Percentiles rank a stretch among this genome's conserved stretches.
These are phyloP conservation scores for Globisporangium carolinianum DNA, from an alignment of 352 stramenopile genomes.

Conservation along the genomic window DNA sequence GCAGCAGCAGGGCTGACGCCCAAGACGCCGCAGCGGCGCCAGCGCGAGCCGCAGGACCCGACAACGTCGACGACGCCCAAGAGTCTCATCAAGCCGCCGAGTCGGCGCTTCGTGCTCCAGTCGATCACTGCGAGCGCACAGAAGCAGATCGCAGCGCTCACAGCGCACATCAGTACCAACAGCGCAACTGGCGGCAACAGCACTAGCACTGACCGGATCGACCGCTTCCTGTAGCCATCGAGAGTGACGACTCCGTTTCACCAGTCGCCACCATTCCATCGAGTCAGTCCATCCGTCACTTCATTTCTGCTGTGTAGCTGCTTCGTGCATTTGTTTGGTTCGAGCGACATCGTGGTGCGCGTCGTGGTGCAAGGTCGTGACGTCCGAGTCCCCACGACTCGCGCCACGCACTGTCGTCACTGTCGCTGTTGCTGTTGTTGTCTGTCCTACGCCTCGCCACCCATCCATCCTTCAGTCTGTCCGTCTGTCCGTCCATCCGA, in stretches of 20 bases:
- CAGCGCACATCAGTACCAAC: neutral
- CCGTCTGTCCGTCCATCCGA: neutral
- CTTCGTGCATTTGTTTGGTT: no score
- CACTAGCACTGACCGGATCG: neutral
- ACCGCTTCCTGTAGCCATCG: neutral
- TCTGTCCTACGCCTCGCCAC: neutral
- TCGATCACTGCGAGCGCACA: neutral
- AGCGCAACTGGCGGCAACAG: neutral
- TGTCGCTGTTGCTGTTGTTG: neutral
- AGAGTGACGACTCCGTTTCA: neutral
- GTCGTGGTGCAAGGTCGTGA: no score
- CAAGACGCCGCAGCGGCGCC: neutral
- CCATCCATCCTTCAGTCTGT: neutral
- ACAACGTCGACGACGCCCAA: neutral
- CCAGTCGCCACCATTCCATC: neutral
- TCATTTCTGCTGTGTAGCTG: no score
- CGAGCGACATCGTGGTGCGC: no score
- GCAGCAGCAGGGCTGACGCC: neutral
- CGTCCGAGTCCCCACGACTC: no score
- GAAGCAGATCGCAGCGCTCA: neutral
- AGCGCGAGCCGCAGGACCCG: neutral
- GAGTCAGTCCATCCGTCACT: neutral
- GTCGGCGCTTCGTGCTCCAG: conserved; percentile 1
- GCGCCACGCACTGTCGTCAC: neutral
- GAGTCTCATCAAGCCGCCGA: conserved; percentile 1